Evolutionary conservation across 306 rosid species (phyloP), one percentile per base, ranked within the genome.

Genomic region (Ochetophila trinervis): DNA sequence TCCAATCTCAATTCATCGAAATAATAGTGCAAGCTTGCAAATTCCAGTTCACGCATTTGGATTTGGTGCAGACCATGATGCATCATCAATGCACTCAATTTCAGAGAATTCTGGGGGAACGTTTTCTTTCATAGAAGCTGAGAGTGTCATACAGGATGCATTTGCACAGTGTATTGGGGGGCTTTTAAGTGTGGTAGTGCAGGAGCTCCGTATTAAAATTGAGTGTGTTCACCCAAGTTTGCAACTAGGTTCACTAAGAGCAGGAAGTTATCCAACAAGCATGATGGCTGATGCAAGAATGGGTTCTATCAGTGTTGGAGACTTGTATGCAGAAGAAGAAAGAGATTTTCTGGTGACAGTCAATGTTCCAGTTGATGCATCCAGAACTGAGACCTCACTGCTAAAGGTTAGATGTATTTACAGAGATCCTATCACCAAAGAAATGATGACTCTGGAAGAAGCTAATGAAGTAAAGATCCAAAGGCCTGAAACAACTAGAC

Each of bases 151-250:
- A 68, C 99, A 93, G 80, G 97, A 93, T 74, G 99, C 97, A 60
- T 93, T 93, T 70, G 99, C 99, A 27, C 99, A 90, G 76, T 93
- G 99, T 79, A 86, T 93, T 66, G 99, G 99, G 19, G 99, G 99
- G 42, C 86, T 93, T 23, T 73, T 93, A 74, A 93, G 99, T 42
- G 99, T 93, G 72, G 94, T 93, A 54, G 90, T 87, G 76, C 99
- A 90, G 75, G 91, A 90, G 70, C 77, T 93, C 21, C 80, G 68
- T 57, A 79, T 93, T 12, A 76, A 78, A 70, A 73, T 90, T 34
- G 77, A 51, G 53, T 93, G 94, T 65, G 79, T 70, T 74, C 84
- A 87, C 74, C 82, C 89, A 1, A 21, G 54, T 66, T 76, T 88
- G 71, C 79, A 67, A 66, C 64, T 93, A 16, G 69, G 86, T 65